phyloP scores from a whole-genome alignment of 257 asterid species.

The Solanum gandarillasii region DNA sequence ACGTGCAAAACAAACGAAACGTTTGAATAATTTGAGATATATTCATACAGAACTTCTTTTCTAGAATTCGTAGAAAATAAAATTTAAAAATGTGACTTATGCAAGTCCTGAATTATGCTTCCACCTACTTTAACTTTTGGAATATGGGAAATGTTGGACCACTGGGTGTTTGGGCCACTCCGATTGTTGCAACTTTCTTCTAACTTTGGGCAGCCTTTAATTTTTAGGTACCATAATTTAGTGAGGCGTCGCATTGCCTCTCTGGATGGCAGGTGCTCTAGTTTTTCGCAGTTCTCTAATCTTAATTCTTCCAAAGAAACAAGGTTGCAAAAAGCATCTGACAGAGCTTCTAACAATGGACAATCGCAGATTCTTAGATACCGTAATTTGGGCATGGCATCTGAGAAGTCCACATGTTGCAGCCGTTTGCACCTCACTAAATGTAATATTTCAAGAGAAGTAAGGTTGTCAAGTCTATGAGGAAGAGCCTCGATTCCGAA shows the following conservation, averaged over 20 bases:
- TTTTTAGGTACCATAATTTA: neutral
- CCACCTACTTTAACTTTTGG: neutral
- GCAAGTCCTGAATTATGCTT: neutral
- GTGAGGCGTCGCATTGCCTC: neutral
- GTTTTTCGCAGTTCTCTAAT: neutral
- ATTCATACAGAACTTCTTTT: too few relatives aligned
- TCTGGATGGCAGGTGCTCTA: neutral
- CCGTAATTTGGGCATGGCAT: too few relatives aligned
- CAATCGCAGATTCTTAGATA: neutral
- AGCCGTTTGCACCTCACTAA: neutral
- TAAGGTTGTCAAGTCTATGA: too few relatives aligned
- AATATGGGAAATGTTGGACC: neutral
- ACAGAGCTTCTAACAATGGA: neutral
- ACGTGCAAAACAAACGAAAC: too few relatives aligned
- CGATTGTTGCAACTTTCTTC: neutral
- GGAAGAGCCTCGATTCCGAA: conserved; percentile 13
- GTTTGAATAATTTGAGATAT: too few relatives aligned
- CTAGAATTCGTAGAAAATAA: neutral
- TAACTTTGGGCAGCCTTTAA: neutral
- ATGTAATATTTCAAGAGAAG: neutral
- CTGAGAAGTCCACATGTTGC: neutral
- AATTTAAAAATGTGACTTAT: neutral
- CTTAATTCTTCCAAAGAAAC: neutral
- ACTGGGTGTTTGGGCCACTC: neutral
- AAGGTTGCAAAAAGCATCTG: neutral